Conservation (phyloP, 176 grass and related monocot species). For the Musa troglodytarum region DNA sequence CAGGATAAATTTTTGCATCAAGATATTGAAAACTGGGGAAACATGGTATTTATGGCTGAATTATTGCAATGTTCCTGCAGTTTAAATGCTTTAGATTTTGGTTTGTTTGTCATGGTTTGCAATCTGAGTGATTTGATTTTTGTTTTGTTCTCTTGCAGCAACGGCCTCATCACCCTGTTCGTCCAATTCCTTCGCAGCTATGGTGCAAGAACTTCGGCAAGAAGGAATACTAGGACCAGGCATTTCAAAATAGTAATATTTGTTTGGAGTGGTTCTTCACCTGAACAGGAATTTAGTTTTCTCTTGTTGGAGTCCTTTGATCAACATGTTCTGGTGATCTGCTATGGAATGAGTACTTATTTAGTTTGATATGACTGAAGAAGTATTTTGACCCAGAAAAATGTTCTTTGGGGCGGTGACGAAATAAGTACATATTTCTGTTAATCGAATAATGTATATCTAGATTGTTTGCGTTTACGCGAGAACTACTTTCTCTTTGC, state of each 20-base stretch:
- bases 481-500: too few relatives aligned
- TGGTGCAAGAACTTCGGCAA: constrained; percentile 99
- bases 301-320: background rate
- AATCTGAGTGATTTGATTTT: background rate
- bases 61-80: too few relatives aligned
- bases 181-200: constrained; percentile 85
- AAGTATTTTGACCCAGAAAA: too few relatives aligned
- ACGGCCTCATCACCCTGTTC: constrained; percentile 85
- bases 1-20: too few relatives aligned
- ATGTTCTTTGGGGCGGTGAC: background rate
- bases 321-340: background rate
- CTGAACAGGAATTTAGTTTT: background rate
- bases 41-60: too few relatives aligned
- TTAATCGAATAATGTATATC: too few relatives aligned
- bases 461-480: too few relatives aligned
- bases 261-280: background rate
- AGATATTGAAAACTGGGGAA: too few relatives aligned
- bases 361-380: background rate
- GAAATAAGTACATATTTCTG: background rate
- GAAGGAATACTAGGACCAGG: constrained; percentile 54
- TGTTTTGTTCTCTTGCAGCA: constrained; percentile 45
- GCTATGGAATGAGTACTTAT: background rate
- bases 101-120: too few relatives aligned
- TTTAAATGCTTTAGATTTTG: too few relatives aligned
- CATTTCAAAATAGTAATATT: background rate